phyloP scores from a whole-genome alignment of 108 stramenopile genomes.

The Schizochytrium sp. region DNA sequence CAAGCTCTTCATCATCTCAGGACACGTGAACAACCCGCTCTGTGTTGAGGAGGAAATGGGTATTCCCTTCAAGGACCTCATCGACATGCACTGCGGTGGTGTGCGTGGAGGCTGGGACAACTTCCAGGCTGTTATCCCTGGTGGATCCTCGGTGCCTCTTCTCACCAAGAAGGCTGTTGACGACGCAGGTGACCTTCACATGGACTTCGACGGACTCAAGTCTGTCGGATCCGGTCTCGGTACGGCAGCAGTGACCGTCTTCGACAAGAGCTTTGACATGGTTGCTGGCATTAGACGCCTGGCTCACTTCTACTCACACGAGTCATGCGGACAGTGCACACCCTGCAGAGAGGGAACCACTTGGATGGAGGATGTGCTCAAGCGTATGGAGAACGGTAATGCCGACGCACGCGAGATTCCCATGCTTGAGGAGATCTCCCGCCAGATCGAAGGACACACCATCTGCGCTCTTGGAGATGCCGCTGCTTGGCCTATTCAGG shows the following conservation, averaged over 20 bases:
- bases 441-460: constrained; percentile 99
- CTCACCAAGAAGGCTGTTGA: constrained; percentile 94
- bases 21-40: constrained; percentile 99
- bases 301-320: constrained; percentile 99
- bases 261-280: constrained; percentile 99
- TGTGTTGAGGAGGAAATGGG: constrained; percentile 99
- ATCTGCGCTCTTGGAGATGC: constrained; percentile 99
- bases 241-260: constrained; percentile 99
- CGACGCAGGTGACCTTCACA: constrained; percentile 84
- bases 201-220: constrained; percentile 99
- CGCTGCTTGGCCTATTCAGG: constrained; percentile 99
- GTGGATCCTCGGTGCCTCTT: constrained; percentile 98
- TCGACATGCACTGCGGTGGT: constrained; percentile 98
- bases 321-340: constrained; percentile 99
- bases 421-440: constrained; percentile 99
- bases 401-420: constrained; percentile 99
- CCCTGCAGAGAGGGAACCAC: constrained; percentile 97
- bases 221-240: constrained; percentile 93
- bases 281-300: constrained; percentile 98
- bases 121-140: constrained; percentile 98
- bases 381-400: constrained; percentile 84
- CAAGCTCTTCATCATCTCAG: constrained; percentile 97
- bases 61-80: constrained; percentile 95
- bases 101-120: constrained; percentile 99
- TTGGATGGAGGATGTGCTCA: constrained; percentile 89